Evolutionary conservation across 106 monocot genomes (phyloP).

Genomic region (Phalaenopsis aphrodite): DNA sequence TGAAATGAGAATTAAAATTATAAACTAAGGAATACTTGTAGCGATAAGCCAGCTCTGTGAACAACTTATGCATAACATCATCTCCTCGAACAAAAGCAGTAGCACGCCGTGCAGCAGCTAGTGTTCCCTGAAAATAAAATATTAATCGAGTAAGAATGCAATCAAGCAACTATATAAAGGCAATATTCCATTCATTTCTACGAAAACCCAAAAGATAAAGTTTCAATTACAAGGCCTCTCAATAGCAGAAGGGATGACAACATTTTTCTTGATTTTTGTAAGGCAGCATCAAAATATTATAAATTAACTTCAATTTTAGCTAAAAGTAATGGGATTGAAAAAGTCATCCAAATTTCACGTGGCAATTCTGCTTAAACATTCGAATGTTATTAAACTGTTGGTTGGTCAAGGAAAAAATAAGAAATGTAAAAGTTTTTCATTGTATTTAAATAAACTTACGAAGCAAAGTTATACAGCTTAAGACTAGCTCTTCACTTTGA

Average conservation of each 20-base stretch:
- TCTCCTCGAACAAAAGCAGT: slow-evolving; percentile 96
- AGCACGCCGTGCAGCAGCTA: slow-evolving; percentile 75
- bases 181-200: not conserved
- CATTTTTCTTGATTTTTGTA: not conserved
- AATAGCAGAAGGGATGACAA: not conserved
- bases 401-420: no score
- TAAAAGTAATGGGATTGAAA: no score
- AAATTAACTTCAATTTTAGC: not conserved
- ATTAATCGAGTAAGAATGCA: not conserved
- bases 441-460: no score
- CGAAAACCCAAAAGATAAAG: not conserved
- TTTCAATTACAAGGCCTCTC: not conserved
- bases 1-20: not conserved
- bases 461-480: no score
- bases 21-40: slow-evolving; percentile 52
- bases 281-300: not conserved
- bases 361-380: no score
- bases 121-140: slow-evolving; percentile 48
- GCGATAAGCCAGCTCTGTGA: slow-evolving; percentile 88
- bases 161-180: not conserved
- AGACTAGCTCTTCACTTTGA: no score
- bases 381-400: no score
- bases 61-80: slow-evolving; percentile 91
- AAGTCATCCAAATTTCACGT: no score
- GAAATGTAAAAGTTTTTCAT: no score